These are phyloP conservation scores for Linanthus parryae DNA, from an alignment of 148 eudicot species.

Conservation along the genomic window DNA sequence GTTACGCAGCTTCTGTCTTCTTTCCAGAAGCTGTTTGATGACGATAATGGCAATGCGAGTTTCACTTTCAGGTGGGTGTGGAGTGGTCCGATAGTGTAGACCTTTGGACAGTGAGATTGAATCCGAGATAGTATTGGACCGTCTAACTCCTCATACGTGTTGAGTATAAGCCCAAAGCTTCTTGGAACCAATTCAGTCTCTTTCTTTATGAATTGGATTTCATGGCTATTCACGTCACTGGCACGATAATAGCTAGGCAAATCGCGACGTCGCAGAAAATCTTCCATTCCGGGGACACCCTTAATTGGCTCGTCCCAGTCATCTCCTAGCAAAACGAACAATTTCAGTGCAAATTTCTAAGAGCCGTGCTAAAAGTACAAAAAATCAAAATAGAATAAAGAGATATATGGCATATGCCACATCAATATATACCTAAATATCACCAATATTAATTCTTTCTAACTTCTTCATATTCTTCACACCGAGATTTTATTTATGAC, in stretches of 20 bases:
- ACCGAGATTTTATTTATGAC: too few relatives aligned
- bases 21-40: conserved; percentile 28
- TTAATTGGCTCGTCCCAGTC: conserved; percentile 14
- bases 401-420: too few relatives aligned
- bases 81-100: conserved; percentile 26
- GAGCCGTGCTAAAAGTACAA: too few relatives aligned
- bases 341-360: too few relatives aligned
- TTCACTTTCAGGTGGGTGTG: conserved; percentile 14
- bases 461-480: too few relatives aligned
- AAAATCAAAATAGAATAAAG: too few relatives aligned
- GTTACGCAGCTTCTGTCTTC: conserved; percentile 30
- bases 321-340: neutral
- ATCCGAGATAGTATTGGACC: conserved; percentile 23
- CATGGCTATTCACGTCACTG: neutral
- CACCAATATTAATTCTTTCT: too few relatives aligned
- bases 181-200: conserved; percentile 6
- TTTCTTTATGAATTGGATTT: neutral
- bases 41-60: neutral
- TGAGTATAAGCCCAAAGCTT: conserved; percentile 20
- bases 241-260: conserved; percentile 20
- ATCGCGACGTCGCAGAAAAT: conserved; percentile 23
- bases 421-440: too few relatives aligned
- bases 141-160: conserved; percentile 33
- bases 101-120: conserved; percentile 5
- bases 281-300: conserved; percentile 28